Evolutionary conservation across 2,329 filamentous ascomycete species (phyloP).

Genomic region (Passalora sequoiae): DNA sequence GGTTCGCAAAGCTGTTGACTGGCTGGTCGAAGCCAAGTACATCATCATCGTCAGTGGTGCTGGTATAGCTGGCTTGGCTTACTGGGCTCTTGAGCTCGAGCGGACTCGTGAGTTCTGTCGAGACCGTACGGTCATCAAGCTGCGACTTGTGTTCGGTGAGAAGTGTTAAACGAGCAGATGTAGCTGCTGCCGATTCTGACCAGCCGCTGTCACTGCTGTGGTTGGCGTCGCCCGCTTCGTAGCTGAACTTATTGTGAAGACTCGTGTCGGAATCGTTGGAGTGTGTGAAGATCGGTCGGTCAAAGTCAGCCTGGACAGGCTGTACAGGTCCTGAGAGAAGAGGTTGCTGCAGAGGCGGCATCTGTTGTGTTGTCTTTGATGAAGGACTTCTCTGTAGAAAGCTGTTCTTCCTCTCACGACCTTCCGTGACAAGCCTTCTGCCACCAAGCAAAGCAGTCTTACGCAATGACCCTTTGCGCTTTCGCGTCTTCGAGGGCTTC

Average conservation of each 20-base stretch:
- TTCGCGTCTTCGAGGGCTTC: slow-evolving; percentile 49
- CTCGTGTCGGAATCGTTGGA: slow-evolving; percentile 11
- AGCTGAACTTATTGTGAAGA: slow-evolving; percentile 33
- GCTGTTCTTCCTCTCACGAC: slow-evolving; percentile 48
- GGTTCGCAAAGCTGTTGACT: slow-evolving; percentile 19
- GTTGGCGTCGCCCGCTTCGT: slow-evolving; percentile 34
- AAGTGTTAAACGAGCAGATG: slow-evolving; percentile 26
- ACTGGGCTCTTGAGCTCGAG: slow-evolving; percentile 39
- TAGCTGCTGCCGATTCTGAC: slow-evolving; percentile 30
- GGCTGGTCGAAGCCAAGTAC: slow-evolving; percentile 55
- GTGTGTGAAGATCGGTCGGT: slow-evolving; percentile 1
- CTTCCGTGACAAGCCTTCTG: slow-evolving; percentile 53
- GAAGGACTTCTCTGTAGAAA: slow-evolving; percentile 34
- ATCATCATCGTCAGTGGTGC: slow-evolving; percentile 82
- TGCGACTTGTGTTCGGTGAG: slow-evolving; percentile 24
- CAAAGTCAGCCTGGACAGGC: slow-evolving; percentile 1
- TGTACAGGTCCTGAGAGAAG: neutral
- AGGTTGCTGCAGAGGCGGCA: slow-evolving; percentile 10
- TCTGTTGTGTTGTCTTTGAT: slow-evolving; percentile 25
- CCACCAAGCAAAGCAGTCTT: slow-evolving; percentile 81
- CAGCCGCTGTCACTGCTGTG: slow-evolving; percentile 27
- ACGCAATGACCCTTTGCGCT: slow-evolving; percentile 75
- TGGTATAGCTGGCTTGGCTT: slow-evolving; percentile 55
- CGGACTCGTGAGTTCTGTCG: slow-evolving; percentile 25
- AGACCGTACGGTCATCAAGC: slow-evolving; percentile 9